A percentile compares a stretch with the other conserved stretches of the same genome.
phyloP scores from a whole-genome alignment of 202 grass and related monocot species.

The Panicum hallii region DNA sequence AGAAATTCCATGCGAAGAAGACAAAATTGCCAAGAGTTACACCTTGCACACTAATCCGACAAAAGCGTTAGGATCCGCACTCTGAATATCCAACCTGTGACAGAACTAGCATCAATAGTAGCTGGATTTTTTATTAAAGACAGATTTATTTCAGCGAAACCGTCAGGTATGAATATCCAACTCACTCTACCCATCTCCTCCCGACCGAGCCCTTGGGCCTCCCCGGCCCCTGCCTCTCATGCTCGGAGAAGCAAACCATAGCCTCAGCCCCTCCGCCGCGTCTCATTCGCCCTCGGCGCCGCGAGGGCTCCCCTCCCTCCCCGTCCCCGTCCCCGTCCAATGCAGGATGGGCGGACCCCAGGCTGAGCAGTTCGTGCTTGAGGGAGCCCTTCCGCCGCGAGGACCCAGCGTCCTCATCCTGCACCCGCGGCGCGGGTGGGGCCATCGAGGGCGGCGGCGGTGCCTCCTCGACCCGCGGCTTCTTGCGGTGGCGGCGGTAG shows the following conservation, averaged over 20 bases:
- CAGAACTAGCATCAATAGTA: constrained; percentile 37
- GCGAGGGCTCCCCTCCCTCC: constrained; percentile 8
- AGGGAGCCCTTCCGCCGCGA: constrained; percentile 48
- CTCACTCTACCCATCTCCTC: constrained; percentile 95
- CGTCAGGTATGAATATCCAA: constrained; percentile 42
- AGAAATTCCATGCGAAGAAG: constrained; percentile 11
- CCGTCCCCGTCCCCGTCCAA: constrained; percentile 39
- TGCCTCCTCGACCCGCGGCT: constrained; percentile 47
- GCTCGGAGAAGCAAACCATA: constrained; percentile 34
- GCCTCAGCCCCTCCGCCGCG: constrained; percentile 22
- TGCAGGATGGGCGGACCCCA: constrained; percentile 47
- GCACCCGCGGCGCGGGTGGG: neutral
- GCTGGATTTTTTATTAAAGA: constrained; percentile 23
- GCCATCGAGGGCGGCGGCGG: constrained; percentile 13
- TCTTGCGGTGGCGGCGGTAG: constrained; percentile 72
- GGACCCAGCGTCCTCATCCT: constrained; percentile 37
- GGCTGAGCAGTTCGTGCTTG: constrained; percentile 62
- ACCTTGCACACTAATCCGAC: constrained; percentile 87
- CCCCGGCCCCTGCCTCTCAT: constrained; percentile 40
- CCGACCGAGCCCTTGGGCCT: constrained; percentile 41
- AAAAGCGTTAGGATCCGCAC: constrained; percentile 60
- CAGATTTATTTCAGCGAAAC: constrained; percentile 1
- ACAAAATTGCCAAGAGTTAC: constrained; percentile 27
- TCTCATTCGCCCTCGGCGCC: constrained; percentile 39
- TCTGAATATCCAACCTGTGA: constrained; percentile 75